Percentiles rank a stretch among this genome's conserved stretches.
phyloP scores from a whole-genome alignment of 2,329 filamentous ascomycete genomes.

The Lomentospora prolificans region DNA sequence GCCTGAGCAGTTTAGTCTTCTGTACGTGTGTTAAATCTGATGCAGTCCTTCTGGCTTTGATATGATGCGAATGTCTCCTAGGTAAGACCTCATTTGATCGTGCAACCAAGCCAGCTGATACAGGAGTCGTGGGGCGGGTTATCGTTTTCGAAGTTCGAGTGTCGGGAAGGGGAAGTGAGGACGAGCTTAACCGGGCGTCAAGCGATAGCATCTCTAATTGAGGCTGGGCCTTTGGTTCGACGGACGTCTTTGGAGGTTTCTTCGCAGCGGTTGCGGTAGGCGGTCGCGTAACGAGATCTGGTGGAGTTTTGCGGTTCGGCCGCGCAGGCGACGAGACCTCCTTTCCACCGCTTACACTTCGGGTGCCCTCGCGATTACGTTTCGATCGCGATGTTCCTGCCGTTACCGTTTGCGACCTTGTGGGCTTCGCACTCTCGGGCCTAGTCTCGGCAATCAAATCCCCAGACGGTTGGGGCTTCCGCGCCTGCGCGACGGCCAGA shows the following conservation, averaged over 20 bases:
- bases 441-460: slow-evolving; percentile 50
- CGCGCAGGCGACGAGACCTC: neutral
- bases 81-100: slow-evolving; percentile 38
- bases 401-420: slow-evolving; percentile 60
- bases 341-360: neutral
- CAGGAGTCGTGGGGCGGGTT: slow-evolving; percentile 47
- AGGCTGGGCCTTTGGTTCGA: slow-evolving; percentile 28
- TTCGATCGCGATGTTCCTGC: slow-evolving; percentile 38
- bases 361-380: slow-evolving; percentile 18
- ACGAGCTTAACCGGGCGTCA: slow-evolving; percentile 56
- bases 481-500: slow-evolving; percentile 70
- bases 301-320: neutral
- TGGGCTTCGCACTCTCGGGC: slow-evolving; percentile 37
- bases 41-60: slow-evolving; percentile 46
- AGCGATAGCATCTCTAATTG: slow-evolving; percentile 42
- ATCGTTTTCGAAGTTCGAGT: slow-evolving; percentile 40
- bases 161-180: slow-evolving; percentile 57
- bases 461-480: slow-evolving; percentile 57
- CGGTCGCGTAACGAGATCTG: slow-evolving; percentile 15
- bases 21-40: slow-evolving; percentile 55
- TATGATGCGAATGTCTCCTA: slow-evolving; percentile 51
- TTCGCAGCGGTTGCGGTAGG: slow-evolving; percentile 16
- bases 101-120: slow-evolving; percentile 40
- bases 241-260: slow-evolving; percentile 3
- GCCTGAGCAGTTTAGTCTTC: slow-evolving; percentile 62